Conservation (phyloP, 192 early-diverging fungal genomes). For the Pilaira anomala region DNA sequence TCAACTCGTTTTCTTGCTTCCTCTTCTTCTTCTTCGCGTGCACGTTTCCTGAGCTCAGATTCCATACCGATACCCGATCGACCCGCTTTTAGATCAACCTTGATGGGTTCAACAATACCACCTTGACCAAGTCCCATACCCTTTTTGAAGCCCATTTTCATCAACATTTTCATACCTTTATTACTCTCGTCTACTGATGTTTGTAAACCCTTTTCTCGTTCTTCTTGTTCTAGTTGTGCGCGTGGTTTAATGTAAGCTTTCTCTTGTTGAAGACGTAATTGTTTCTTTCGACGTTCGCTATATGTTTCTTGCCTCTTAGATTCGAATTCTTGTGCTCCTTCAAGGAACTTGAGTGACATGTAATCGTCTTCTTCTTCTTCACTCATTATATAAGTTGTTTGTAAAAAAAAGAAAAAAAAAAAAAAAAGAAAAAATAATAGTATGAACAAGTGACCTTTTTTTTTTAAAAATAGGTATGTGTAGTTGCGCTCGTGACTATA, state of each 20-base stretch:
- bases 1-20: slow-evolving; percentile 21
- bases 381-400: slow-evolving; percentile 2
- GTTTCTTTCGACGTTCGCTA: slow-evolving; percentile 36
- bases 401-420: not conserved
- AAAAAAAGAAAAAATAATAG: too few species aligned
- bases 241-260: slow-evolving; percentile 44
- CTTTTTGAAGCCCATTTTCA: slow-evolving; percentile 57
- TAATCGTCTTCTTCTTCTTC: slow-evolving; percentile 50
- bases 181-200: slow-evolving; percentile 46
- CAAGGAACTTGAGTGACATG: slow-evolving; percentile 48
- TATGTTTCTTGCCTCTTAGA: slow-evolving; percentile 33
- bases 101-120: slow-evolving; percentile 31
- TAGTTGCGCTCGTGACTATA: too few species aligned
- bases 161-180: slow-evolving; percentile 54
- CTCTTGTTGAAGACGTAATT: slow-evolving; percentile 39
- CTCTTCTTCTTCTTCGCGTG: slow-evolving; percentile 33
- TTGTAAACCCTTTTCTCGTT: slow-evolving; percentile 45
- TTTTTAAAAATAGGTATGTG: too few species aligned
- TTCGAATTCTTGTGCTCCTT: slow-evolving; percentile 29
- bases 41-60: slow-evolving; percentile 28
- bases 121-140: slow-evolving; percentile 43
- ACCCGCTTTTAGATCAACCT: slow-evolving; percentile 27
- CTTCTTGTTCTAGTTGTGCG: slow-evolving; percentile 41
- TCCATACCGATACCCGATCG: slow-evolving; percentile 51
- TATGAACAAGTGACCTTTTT: too few species aligned